phyloP scores from a whole-genome alignment of 2,329 filamentous ascomycete genomes.

The Colletotrichum filicis region DNA sequence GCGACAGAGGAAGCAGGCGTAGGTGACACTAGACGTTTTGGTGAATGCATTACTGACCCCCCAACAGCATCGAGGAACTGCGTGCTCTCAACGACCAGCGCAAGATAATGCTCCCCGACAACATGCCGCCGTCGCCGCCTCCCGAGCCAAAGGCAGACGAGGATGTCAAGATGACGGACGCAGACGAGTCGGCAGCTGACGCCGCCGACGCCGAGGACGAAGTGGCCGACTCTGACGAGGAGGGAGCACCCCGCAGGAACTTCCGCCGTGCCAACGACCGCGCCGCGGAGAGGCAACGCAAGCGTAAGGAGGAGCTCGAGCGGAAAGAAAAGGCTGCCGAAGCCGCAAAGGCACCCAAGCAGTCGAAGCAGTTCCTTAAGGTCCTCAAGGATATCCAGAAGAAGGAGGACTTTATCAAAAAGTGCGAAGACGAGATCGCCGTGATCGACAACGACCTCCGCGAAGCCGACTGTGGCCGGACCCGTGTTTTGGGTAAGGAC shows the following conservation, averaged over 20 bases:
- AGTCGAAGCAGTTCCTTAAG: slow-evolving; percentile 89
- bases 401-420: slow-evolving; percentile 81
- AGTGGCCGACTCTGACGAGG: slow-evolving; percentile 76
- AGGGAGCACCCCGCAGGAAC: slow-evolving; percentile 62
- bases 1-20: slow-evolving; percentile 76
- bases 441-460: slow-evolving; percentile 91
- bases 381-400: slow-evolving; percentile 90
- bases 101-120: slow-evolving; percentile 79
- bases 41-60: slow-evolving; percentile 40
- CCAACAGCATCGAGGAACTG: slow-evolving; percentile 73
- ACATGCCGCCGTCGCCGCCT: slow-evolving; percentile 72
- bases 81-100: slow-evolving; percentile 77
- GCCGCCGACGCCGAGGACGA: slow-evolving; percentile 67
- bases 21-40: slow-evolving; percentile 46
- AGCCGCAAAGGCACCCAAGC: slow-evolving; percentile 75
- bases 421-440: slow-evolving; percentile 86
- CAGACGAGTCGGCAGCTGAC: slow-evolving; percentile 70
- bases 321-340: slow-evolving; percentile 67
- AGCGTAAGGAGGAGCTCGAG: slow-evolving; percentile 79
- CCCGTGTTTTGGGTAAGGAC: slow-evolving; percentile 89
- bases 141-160: slow-evolving; percentile 62
- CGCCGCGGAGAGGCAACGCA: slow-evolving; percentile 78
- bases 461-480: slow-evolving; percentile 92
- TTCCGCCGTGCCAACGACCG: slow-evolving; percentile 74
- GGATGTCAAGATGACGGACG: slow-evolving; percentile 71